Evolutionary conservation across 768 basidiomycete genomes (phyloP), one percentile per base, ranked within the genome.

Genomic region (Podaxis sp.): DNA sequence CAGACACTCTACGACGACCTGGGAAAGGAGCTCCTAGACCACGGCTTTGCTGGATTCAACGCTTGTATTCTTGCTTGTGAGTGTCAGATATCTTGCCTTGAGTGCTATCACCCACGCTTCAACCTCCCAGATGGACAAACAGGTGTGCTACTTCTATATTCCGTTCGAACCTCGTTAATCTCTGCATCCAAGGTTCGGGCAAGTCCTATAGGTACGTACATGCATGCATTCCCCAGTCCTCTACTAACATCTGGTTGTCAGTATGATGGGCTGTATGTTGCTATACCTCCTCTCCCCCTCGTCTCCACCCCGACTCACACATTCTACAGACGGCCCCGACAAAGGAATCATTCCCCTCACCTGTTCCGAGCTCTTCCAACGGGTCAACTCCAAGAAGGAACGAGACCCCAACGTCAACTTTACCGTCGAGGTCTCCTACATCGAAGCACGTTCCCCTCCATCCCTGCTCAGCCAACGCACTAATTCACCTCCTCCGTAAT

Each of bases 341-440:
- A 97, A 97, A 76, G 96, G 96, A 59, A 96, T 99, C 71, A 99
- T 98, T 66, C 96, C 96, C 28, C 85, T 97, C 49, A 97, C 95
- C 51, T 99, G 96, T 69, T 87, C 85, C 55, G 95, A 97, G 73
- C 81, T 99, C 33, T 99, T 99, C 75, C 80, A 85, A 66, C 89
- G 96, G 58, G 92, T 96, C 53, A 83, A 81, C 50, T 71, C 81
- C 36, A 88, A 90, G 74, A 86, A 78, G 67, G 78, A 80, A 1
- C 73, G 70, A 56, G 91, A 95, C 70, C 74, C 87, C 10, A 88
- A 89, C 68, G 68, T 95, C 64, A 86, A 79, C 62, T 96, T 95
- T 70, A 90, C 91, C 1, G 96, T 99, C 46, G 96, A 99, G 77
- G 96, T 97, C n/a, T 97, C 95, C 4, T 98, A 97, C 72, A 97